These are phyloP conservation scores for Cydonia oblonga DNA, from an alignment of 331 rosid species.

Conservation along the genomic window DNA sequence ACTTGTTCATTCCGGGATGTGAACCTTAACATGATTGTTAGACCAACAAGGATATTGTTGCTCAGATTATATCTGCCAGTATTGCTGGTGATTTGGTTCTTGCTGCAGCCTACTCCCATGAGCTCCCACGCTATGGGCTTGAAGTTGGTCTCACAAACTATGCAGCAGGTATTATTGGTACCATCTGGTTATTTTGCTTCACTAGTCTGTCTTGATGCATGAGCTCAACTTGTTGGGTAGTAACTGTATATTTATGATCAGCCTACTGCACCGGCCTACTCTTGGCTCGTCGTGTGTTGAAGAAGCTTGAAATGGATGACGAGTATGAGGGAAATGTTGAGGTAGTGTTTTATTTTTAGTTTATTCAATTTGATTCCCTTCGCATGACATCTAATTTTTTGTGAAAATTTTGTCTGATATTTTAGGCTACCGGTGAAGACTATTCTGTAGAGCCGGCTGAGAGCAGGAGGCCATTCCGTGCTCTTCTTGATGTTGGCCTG, in stretches of 20 bases:
- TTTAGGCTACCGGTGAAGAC: slow-evolving; percentile 82
- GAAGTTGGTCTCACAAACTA: slow-evolving; percentile 83
- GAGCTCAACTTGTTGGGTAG: background rate
- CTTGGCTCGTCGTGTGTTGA: slow-evolving; percentile 73
- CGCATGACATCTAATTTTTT: too few relatives aligned
- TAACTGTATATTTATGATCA: slow-evolving; percentile 5
- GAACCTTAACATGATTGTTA: slow-evolving; percentile 27
- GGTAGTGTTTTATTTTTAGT: too few relatives aligned
- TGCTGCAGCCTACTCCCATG: slow-evolving; percentile 73
- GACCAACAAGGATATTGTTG: slow-evolving; percentile 69
- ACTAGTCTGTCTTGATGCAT: background rate
- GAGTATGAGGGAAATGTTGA: slow-evolving; percentile 45
- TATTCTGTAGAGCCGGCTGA: slow-evolving; percentile 88
- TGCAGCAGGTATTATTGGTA: slow-evolving; percentile 51
- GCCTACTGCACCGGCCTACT: slow-evolving; percentile 94
- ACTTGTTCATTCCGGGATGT: background rate
- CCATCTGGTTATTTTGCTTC: background rate
- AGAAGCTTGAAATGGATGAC: slow-evolving; percentile 62
- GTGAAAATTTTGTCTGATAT: background rate
- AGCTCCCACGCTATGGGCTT: slow-evolving; percentile 61
- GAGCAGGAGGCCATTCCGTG: slow-evolving; percentile 88
- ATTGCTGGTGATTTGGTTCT: slow-evolving; percentile 82
- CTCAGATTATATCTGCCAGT: slow-evolving; percentile 70
- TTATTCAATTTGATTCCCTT: too few relatives aligned
- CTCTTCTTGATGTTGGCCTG: slow-evolving; percentile 94